Conservation (phyloP, 768 basidiomycete species). For the Suillus fuscotomentosus region DNA sequence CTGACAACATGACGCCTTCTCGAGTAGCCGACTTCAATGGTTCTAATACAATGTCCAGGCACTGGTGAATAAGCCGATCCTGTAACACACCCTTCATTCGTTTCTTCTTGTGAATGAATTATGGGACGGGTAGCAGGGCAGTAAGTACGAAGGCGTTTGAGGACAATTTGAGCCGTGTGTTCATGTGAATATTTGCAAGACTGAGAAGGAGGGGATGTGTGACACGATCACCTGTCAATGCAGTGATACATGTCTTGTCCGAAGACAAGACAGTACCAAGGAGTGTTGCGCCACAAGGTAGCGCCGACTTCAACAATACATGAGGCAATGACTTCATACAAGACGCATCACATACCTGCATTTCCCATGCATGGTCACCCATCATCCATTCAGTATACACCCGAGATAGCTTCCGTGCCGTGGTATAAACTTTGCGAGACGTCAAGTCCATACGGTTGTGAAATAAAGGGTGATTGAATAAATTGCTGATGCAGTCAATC, state of each 20-base stretch:
- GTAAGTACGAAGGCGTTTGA: conserved; percentile 24
- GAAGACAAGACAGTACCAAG: conserved; percentile 26
- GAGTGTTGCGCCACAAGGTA: conserved; percentile 18
- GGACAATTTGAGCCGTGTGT: conserved; percentile 24
- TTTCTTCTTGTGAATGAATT: conserved; percentile 5
- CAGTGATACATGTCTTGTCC: conserved; percentile 34
- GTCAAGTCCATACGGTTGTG: conserved; percentile 15
- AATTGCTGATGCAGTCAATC: conserved; percentile 20
- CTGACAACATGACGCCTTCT: no score
- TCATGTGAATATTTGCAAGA: conserved; percentile 30
- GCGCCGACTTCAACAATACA: conserved; percentile 6
- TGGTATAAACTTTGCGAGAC: conserved; percentile 14
- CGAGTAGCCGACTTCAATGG: conserved; percentile 17
- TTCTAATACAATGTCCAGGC: conserved; percentile 14
- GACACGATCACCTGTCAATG: conserved; percentile 24
- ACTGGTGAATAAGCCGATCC: conserved; percentile 19
- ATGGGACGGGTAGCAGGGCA: conserved; percentile 24
- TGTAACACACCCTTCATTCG: conserved; percentile 14
- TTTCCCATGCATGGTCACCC: conserved; percentile 21
- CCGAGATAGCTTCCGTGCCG: conserved; percentile 3
- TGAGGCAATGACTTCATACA: neutral
- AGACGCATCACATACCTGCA: conserved; percentile 19
- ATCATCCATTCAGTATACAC: conserved; percentile 25
- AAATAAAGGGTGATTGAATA: conserved; percentile 21
- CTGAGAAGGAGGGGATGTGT: conserved; percentile 31